phyloP scores from a whole-genome alignment of 1,284 basidiomycete genomes.

The Rhodotorula sp. region DNA sequence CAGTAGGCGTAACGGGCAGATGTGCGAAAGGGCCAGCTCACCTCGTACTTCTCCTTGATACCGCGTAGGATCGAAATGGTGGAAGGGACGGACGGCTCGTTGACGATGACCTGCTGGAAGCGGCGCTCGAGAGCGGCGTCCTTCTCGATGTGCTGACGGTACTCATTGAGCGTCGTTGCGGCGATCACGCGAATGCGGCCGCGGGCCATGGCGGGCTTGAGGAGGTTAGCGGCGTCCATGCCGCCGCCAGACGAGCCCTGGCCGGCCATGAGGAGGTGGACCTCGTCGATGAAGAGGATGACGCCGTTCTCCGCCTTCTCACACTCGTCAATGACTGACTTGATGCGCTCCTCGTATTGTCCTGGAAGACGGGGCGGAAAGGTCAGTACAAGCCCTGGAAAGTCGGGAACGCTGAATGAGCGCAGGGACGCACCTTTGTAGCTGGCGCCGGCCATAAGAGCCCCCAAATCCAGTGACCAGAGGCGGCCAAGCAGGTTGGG shows the following conservation, averaged over 20 bases:
- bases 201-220: slow-evolving; percentile 69
- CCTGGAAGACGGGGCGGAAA: slow-evolving; percentile 15
- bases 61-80: slow-evolving; percentile 92
- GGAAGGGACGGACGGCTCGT: slow-evolving; percentile 86
- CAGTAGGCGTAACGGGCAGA: background rate
- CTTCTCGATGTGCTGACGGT: slow-evolving; percentile 93
- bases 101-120: slow-evolving; percentile 78
- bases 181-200: slow-evolving; percentile 89
- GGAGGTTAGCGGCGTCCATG: slow-evolving; percentile 71
- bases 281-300: slow-evolving; percentile 94
- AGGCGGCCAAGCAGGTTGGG: slow-evolving; percentile 56
- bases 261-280: slow-evolving; percentile 86
- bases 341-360: slow-evolving; percentile 98
- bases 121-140: slow-evolving; percentile 66
- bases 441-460: slow-evolving; percentile 85
- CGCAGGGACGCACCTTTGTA: slow-evolving; percentile 45
- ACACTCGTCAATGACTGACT: slow-evolving; percentile 85
- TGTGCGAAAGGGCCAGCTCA: slow-evolving; percentile 55
- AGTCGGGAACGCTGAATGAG: too few relatives aligned
- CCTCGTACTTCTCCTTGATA: slow-evolving; percentile 73
- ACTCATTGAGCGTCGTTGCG: slow-evolving; percentile 85
- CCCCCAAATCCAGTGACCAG: slow-evolving; percentile 79
- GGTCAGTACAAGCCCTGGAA: background rate
- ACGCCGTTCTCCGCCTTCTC: slow-evolving; percentile 81
- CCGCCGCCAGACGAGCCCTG: slow-evolving; percentile 56